Percentiles rank a stretch among this genome's conserved stretches.
Conservation (phyloP, 1,284 basidiomycete species). For the Apiotrichum brassicae region DNA sequence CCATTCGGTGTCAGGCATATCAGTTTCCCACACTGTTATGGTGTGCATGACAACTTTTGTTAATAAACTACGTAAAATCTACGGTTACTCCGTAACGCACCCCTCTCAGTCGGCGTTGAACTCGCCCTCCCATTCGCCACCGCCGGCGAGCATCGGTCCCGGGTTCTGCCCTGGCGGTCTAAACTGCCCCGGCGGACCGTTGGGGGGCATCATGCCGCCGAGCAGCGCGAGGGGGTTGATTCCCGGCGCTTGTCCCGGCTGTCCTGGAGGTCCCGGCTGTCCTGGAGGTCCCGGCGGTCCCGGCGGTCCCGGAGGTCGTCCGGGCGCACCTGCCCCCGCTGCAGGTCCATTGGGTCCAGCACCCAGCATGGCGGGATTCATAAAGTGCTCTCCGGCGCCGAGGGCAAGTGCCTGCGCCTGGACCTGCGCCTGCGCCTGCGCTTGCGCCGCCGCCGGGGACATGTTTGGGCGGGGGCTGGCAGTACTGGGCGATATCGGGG, state of each 20-base stretch:
- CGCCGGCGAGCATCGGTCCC: constrained; percentile 10
- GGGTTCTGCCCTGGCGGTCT: background rate
- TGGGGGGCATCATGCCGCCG: constrained; percentile 5
- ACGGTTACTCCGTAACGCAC: no score
- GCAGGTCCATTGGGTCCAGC: background rate
- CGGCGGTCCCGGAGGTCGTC: no score
- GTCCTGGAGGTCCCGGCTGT: background rate
- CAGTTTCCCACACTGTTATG: no score
- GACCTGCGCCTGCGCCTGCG: constrained; percentile 4
- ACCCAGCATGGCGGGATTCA: background rate
- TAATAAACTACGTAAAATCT: no score
- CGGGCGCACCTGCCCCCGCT: background rate
- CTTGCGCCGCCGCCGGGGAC: background rate
- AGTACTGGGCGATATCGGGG: background rate
- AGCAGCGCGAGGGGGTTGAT: constrained; percentile 11
- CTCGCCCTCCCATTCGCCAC: constrained; percentile 4
- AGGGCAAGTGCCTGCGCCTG: constrained; percentile 13
- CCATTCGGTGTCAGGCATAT: no score
- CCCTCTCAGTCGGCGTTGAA: background rate
- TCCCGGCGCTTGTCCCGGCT: background rate
- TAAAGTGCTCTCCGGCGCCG: background rate
- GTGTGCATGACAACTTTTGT: background rate
- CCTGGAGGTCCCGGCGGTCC: background rate
- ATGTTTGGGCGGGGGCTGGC: background rate
- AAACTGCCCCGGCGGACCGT: background rate